Evolutionary conservation across 139 green algal genomes (phyloP).

Genomic region (Edaphochlamys debaryana): DNA sequence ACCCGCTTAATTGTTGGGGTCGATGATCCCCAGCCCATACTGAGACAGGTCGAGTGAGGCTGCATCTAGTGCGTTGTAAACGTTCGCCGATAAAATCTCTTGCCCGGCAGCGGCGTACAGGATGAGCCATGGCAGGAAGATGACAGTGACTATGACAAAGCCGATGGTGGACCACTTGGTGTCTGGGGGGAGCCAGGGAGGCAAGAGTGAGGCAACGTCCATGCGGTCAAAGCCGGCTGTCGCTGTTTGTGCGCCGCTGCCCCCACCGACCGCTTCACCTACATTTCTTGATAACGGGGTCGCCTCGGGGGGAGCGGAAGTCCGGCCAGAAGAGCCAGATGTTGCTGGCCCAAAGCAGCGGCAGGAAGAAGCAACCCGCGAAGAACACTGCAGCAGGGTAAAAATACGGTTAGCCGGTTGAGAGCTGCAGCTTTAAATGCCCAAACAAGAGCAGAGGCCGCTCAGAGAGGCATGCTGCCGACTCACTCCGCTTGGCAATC

Average conservation of each 20-base stretch:
- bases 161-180: constrained; percentile 55
- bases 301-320: constrained; percentile 48
- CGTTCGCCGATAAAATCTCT: constrained; percentile 15
- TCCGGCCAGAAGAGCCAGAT: constrained; percentile 76
- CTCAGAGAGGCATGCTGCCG: too few relatives aligned
- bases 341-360: constrained; percentile 71
- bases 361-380: constrained; percentile 65
- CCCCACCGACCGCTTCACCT: too few relatives aligned
- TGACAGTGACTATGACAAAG: constrained; percentile 33
- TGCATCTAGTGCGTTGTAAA: constrained; percentile 55
- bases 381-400: constrained; percentile 57
- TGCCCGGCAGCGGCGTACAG: constrained; percentile 60
- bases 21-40: constrained; percentile 17
- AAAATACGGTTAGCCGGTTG: too few relatives aligned
- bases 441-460: too few relatives aligned
- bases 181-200: constrained; percentile 44
- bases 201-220: not conserved
- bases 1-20: too few relatives aligned
- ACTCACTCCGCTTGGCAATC: constrained; percentile 12
- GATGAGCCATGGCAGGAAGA: constrained; percentile 74
- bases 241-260: too few relatives aligned
- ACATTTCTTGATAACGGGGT: constrained; percentile 66
- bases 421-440: too few relatives aligned
- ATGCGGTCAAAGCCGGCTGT: not conserved
- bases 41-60: constrained; percentile 38